Evolutionary conservation across 768 basidiomycete species (phyloP).

Genomic region (Phylloporus scabripes): DNA sequence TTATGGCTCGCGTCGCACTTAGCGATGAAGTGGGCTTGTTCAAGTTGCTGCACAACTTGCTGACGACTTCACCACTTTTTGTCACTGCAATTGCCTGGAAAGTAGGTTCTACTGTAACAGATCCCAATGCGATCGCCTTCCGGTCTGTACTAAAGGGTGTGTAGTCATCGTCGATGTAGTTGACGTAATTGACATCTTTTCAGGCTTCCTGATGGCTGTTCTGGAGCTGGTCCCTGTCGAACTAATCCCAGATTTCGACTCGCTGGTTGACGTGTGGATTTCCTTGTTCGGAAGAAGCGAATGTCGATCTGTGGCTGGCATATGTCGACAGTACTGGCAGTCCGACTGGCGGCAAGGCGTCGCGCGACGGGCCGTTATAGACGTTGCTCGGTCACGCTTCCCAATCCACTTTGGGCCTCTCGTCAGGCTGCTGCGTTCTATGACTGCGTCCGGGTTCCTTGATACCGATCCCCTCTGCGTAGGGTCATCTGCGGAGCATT

Average conservation of each 20-base stretch:
- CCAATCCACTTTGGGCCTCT: conserved; percentile 73
- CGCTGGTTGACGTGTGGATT: conserved; percentile 71
- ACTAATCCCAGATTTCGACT: conserved; percentile 68
- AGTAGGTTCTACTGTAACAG: conserved; percentile 60
- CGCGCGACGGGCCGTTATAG: conserved; percentile 73
- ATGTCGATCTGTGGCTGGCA: conserved; percentile 52
- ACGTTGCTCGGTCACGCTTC: conserved; percentile 76
- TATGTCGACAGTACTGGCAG: conserved; percentile 82
- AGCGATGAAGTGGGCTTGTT: conserved; percentile 57
- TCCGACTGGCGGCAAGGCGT: conserved; percentile 63
- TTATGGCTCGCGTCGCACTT: conserved; percentile 59
- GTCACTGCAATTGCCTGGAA: conserved; percentile 69
- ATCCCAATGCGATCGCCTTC: conserved; percentile 73
- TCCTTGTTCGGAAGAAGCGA: conserved; percentile 73
- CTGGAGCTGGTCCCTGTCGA: conserved; percentile 73
- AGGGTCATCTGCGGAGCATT: conserved; percentile 37
- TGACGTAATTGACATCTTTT: conserved; percentile 2
- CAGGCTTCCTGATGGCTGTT: conserved; percentile 72
- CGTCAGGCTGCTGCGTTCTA: conserved; percentile 64
- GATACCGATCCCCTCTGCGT: conserved; percentile 66
- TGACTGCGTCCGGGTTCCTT: conserved; percentile 73
- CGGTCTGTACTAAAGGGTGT: conserved; percentile 82
- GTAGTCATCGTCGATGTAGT: conserved; percentile 8
- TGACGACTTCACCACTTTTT: conserved; percentile 70
- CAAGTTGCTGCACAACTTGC: conserved; percentile 46